Percentiles rank a stretch among this genome's conserved stretches.
phyloP scores from a whole-genome alignment of 148 eudicot species.

The Rhododendron vialii region DNA sequence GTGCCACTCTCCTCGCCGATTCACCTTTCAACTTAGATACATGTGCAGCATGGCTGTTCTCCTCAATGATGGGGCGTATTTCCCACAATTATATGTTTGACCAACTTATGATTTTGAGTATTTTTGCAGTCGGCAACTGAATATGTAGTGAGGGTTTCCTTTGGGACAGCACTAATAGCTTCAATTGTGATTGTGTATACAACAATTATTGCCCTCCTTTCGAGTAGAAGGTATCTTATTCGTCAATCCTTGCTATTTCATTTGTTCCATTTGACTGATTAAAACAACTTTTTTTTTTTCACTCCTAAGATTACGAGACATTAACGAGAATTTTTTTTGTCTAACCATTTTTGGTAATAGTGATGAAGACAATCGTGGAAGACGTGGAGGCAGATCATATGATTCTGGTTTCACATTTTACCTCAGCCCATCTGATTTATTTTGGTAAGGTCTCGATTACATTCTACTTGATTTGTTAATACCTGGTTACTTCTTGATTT shows the following conservation, averaged over 20 bases:
- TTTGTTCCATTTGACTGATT: background rate
- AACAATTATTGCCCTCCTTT: conserved; percentile 64
- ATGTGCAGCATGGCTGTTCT: background rate
- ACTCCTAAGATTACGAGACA: background rate
- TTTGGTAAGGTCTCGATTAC: conserved; percentile 50
- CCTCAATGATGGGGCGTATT: background rate
- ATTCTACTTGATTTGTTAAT: background rate
- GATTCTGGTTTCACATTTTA: conserved; percentile 56
- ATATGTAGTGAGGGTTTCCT: conserved; percentile 83
- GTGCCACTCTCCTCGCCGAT: background rate
- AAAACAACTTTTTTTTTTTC: background rate
- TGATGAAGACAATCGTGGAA: conserved; percentile 67
- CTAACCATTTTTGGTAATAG: conserved; percentile 26
- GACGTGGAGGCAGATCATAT: conserved; percentile 70
- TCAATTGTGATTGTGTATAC: conserved; percentile 88
- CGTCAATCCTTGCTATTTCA: conserved; percentile 3
- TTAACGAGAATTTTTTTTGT: background rate
- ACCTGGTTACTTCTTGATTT: background rate
- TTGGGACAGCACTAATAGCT: conserved; percentile 92
- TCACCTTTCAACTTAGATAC: background rate
- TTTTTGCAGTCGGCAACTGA: conserved; percentile 73
- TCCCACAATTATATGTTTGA: background rate
- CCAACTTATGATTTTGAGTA: background rate
- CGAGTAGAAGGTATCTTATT: conserved; percentile 67
- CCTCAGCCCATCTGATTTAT: conserved; percentile 54